Conservation (phyloP, 176 grass and related monocot species). For the Tuctoria greenei region DNA sequence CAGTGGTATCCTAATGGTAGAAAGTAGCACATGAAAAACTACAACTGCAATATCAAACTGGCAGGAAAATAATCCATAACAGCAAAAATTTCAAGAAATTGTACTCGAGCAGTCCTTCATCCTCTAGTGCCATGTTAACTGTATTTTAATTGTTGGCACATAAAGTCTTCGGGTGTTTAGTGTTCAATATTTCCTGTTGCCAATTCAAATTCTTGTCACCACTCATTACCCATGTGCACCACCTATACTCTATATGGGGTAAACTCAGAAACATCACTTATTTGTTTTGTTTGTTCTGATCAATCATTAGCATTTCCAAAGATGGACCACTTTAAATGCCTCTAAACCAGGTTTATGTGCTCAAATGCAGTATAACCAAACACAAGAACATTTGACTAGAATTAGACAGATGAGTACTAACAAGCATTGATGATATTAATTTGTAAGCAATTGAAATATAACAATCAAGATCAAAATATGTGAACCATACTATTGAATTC, state of each 20-base stretch:
- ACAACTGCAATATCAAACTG: neutral
- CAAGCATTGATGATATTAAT: neutral
- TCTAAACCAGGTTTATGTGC: neutral
- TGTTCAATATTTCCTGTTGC: neutral
- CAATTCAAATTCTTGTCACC: neutral
- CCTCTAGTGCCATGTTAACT: neutral
- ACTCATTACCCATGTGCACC: neutral
- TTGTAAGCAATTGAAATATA: constrained; percentile 1
- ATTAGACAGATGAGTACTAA: neutral
- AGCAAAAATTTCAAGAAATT: constrained; percentile 6
- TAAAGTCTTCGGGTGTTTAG: neutral
- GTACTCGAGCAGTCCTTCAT: neutral
- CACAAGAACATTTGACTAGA: neutral
- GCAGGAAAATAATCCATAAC: neutral
- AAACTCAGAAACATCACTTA: neutral
- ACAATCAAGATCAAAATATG: constrained; percentile 16
- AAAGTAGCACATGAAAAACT: neutral
- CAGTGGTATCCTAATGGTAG: neutral
- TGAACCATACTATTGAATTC: neutral
- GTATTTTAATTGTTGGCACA: neutral
- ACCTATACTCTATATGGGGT: neutral
- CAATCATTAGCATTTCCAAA: constrained; percentile 1
- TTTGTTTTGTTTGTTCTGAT: neutral
- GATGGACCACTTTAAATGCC: neutral
- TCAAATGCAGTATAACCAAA: constrained; percentile 10